phyloP scores from a whole-genome alignment of 768 basidiomycete genomes.

The Suillus decipiens region DNA sequence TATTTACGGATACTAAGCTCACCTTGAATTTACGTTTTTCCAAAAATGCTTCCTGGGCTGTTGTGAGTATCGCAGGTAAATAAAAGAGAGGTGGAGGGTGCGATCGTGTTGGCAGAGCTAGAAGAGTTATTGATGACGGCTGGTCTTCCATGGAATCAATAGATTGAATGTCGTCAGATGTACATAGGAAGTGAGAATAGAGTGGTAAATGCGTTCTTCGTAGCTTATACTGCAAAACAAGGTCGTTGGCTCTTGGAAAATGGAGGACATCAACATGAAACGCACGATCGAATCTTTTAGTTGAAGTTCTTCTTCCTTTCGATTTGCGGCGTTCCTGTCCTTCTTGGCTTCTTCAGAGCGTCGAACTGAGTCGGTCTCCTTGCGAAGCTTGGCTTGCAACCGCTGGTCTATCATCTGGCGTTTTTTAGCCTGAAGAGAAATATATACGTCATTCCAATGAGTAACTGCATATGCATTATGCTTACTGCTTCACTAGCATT shows the following conservation, averaged over 20 bases:
- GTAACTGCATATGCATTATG: conserved; percentile 12
- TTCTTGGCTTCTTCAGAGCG: conserved; percentile 85
- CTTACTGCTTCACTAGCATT: conserved; percentile 82
- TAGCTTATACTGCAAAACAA: conserved; percentile 61
- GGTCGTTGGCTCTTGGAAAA: neutral
- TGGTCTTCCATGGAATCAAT: conserved; percentile 32
- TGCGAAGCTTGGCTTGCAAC: conserved; percentile 80
- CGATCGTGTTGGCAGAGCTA: conserved; percentile 55
- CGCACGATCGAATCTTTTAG: conserved; percentile 80
- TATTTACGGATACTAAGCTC: conserved; percentile 7
- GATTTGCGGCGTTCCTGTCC: conserved; percentile 72
- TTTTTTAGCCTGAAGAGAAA: conserved; percentile 67
- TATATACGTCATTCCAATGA: conserved; percentile 13
- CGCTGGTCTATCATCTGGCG: conserved; percentile 80
- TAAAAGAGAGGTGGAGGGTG: conserved; percentile 82
- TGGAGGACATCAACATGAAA: conserved; percentile 16
- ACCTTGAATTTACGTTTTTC: conserved; percentile 65
- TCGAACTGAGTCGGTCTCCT: conserved; percentile 85
- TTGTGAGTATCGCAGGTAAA: conserved; percentile 64
- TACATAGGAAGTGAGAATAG: conserved; percentile 73
- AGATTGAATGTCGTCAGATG: conserved; percentile 64
- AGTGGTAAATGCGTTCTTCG: conserved; percentile 71
- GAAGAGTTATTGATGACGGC: conserved; percentile 33
- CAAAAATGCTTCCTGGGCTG: conserved; percentile 71
- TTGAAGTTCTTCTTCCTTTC: conserved; percentile 82